Conservation (phyloP, 257 asterid genomes). For the Datura wrightii region DNA sequence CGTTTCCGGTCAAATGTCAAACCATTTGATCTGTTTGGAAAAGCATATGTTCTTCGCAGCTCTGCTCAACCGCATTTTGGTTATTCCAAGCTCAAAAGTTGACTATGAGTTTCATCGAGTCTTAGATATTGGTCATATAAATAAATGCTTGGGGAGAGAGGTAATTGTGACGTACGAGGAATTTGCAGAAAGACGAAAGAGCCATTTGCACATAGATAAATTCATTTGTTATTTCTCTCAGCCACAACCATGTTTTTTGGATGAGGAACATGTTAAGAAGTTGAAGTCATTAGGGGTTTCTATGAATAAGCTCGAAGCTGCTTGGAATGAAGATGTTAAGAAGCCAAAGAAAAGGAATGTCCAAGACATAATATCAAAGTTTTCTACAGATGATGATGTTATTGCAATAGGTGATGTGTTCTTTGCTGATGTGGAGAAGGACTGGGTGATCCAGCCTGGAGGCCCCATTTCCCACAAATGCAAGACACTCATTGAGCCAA, state of each 20-base stretch:
- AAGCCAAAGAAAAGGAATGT: slow-evolving; percentile 68
- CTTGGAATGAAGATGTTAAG: slow-evolving; percentile 90
- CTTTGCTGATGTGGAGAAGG: slow-evolving; percentile 91
- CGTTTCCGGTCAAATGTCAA: slow-evolving; percentile 95
- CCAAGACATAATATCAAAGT: slow-evolving; percentile 70
- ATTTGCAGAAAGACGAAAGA: slow-evolving; percentile 67
- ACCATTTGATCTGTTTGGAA: slow-evolving; percentile 95
- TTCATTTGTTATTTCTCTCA: slow-evolving; percentile 85
- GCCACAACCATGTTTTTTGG: slow-evolving; percentile 86
- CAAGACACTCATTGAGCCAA: slow-evolving; percentile 88
- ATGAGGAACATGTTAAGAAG: slow-evolving; percentile 87
- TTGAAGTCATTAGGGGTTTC: slow-evolving; percentile 80
- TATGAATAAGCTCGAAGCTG: slow-evolving; percentile 69
- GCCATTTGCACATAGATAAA: slow-evolving; percentile 68
- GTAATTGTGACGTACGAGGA: slow-evolving; percentile 91
- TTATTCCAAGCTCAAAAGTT: slow-evolving; percentile 86
- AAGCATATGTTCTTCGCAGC: slow-evolving; percentile 98
- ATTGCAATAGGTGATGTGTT: slow-evolving; percentile 94
- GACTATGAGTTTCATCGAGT: slow-evolving; percentile 81
- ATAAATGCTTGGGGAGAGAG: slow-evolving; percentile 78
- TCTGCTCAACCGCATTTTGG: slow-evolving; percentile 75
- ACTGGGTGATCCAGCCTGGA: slow-evolving; percentile 95
- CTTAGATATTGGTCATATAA: slow-evolving; percentile 82
- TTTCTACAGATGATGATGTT: slow-evolving; percentile 72
- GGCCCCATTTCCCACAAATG: slow-evolving; percentile 95